A percentile compares a stretch with the other conserved stretches of the same genome.
phyloP scores from a whole-genome alignment of 208 protist genomes.

The Leishmania aethiopica region DNA sequence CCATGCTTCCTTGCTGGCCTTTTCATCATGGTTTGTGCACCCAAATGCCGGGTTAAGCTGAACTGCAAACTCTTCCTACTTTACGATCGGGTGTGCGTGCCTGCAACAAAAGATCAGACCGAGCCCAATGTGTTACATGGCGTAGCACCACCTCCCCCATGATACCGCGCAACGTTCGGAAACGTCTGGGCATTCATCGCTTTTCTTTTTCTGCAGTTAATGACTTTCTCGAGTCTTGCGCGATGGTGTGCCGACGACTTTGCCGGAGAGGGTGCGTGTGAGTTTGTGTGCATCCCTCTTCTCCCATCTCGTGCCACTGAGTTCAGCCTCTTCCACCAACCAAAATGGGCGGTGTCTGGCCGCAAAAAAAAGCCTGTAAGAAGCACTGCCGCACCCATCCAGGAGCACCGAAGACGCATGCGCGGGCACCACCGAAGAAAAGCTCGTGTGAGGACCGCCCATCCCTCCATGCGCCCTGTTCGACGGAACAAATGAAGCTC shows the following conservation, averaged over 20 bases:
- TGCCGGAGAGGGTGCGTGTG: not conserved
- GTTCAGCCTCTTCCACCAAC: not conserved
- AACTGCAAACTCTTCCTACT: not conserved
- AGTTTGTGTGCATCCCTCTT: not conserved
- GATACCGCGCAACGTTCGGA: not conserved
- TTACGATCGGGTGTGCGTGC: not conserved
- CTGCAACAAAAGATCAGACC: not conserved
- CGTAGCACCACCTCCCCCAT: not conserved
- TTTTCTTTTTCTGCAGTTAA: not conserved
- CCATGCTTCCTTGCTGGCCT: not conserved
- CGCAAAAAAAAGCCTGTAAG: not conserved
- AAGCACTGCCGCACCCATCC: not conserved
- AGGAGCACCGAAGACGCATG: not conserved
- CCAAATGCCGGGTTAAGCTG: not conserved
- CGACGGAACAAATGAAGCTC: not conserved
- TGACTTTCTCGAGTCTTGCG: not conserved
- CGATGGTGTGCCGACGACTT: not conserved
- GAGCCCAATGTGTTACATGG: not conserved
- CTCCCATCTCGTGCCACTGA: not conserved
- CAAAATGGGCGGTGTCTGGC: not conserved
- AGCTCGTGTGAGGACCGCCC: not conserved
- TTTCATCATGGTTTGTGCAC: not conserved
- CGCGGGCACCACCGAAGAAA: not conserved
- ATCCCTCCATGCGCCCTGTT: not conserved
- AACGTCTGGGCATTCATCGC: not conserved